Base-by-base conservation (phyloP, 768 basidiomycete species). In the Flagelloscypha sp. region DNA sequence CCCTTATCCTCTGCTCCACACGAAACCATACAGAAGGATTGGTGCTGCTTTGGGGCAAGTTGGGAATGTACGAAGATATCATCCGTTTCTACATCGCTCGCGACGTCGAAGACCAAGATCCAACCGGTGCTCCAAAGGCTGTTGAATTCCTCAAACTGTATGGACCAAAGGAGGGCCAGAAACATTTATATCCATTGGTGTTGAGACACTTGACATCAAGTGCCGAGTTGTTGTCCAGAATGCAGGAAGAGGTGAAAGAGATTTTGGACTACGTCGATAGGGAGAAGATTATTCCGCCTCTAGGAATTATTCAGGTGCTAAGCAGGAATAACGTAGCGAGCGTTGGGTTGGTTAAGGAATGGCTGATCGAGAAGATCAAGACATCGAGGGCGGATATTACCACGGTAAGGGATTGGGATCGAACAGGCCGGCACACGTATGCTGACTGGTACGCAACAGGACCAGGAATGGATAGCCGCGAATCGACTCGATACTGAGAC, bases 51-150 rank as follows among this genome's bases (percentile, higher is more conserved):
- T 98, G 92, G 87, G 95, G 95, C 61, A 78, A 74, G 42, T 66
- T 92, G 62, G 90, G 85, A 6, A 93, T 95, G 94, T 87, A 89
- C 54, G 94, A 97, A 48, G 93, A 95, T 46, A 79, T 98, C 30
- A 53, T 98, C 20, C 73, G 92, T 16, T 95, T 87, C 62, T 92
- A 84, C 82, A 93, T 94, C 74, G 84, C 86, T 39, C 69, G 69
- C 41, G 68, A 82, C 37, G 58, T 53, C 12, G 63, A 64, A 24
- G 68, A 59, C 9, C 37, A 41, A 3, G 42, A 52, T 6, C 50
- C 61, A 0, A 52, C 42, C 11, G 68, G 70, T 12, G 68, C 70
- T 1, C 59, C 48, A 6, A 69, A 82, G 47, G 84, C 94, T 2
- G 61, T 95, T n/a, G 58, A 66, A 6, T 76, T 83, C 27, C 71